Percentiles rank a stretch among this genome's conserved stretches.
Conservation (phyloP, 352 stramenopile species). For the Globisporangium alternatum region DNA sequence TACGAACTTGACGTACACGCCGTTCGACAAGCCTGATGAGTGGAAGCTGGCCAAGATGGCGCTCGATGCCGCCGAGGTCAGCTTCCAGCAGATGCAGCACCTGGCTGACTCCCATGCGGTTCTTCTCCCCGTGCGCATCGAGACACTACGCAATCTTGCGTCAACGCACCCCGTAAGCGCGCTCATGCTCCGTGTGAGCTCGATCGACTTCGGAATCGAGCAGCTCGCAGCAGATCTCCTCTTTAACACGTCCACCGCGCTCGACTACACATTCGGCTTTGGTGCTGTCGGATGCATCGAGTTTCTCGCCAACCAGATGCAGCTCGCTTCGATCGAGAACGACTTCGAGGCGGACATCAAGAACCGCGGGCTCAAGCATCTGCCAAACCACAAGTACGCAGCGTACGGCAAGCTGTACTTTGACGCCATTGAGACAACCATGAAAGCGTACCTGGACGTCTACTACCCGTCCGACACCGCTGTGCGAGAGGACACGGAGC, state of each 20-base stretch:
- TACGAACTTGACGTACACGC: constrained; percentile 43
- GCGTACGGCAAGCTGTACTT: constrained; percentile 6
- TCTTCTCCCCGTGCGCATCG: background rate
- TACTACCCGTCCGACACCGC: background rate
- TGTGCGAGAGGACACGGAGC: constrained; percentile 15
- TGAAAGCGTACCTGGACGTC: background rate
- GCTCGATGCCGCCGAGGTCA: constrained; percentile 31
- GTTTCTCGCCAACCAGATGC: background rate
- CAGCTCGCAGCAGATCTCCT: constrained; percentile 29
- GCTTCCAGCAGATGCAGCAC: background rate
- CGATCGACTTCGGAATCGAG: constrained; percentile 45
- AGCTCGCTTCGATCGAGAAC: background rate
- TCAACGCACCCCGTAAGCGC: constrained; percentile 29
- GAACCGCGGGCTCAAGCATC: constrained; percentile 1
- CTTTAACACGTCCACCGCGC: constrained; percentile 33
- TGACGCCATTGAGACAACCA: background rate
- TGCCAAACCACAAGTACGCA: constrained; percentile 9
- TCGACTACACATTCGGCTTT: constrained; percentile 42
- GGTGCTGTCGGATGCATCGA: constrained; percentile 23
- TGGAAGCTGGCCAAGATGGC: constrained; percentile 40
- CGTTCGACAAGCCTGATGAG: constrained; percentile 26
- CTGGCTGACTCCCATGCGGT: background rate
- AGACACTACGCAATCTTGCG: constrained; percentile 30
- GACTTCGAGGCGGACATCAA: constrained; percentile 8
- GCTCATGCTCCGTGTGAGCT: constrained; percentile 33